phyloP scores from a whole-genome alignment of 1,139 yeast genomes.

The Meyerozyma carpophila region DNA sequence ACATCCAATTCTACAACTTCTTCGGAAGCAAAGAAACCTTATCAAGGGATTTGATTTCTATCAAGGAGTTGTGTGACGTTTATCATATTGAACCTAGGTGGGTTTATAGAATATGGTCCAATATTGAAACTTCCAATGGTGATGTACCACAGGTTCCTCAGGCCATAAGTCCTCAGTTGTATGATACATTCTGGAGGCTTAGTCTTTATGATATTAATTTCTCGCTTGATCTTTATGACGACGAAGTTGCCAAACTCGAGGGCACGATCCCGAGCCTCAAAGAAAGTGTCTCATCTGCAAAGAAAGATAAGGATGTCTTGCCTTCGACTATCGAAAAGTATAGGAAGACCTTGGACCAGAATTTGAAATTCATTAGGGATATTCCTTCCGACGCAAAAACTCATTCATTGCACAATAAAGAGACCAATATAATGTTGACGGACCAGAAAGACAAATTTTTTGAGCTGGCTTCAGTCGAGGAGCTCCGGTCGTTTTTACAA shows the following conservation, averaged over 20 bases:
- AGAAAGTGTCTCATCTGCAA: slow-evolving; percentile 24
- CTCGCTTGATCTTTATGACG: slow-evolving; percentile 46
- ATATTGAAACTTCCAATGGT: slow-evolving; percentile 32
- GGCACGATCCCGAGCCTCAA: slow-evolving; percentile 26
- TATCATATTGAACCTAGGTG: slow-evolving; percentile 58
- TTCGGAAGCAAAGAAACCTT: slow-evolving; percentile 39
- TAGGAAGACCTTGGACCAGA: slow-evolving; percentile 23
- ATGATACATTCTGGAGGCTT: slow-evolving; percentile 67
- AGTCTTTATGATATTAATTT: slow-evolving; percentile 70
- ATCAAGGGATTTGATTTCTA: slow-evolving; percentile 32
- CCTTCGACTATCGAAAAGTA: slow-evolving; percentile 20
- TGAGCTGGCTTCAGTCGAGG: slow-evolving; percentile 10
- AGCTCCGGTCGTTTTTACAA: slow-evolving; percentile 43
- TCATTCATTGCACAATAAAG: slow-evolving; percentile 23
- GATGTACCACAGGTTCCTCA: slow-evolving; percentile 16
- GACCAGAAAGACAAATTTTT: slow-evolving; percentile 7
- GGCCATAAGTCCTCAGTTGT: slow-evolving; percentile 31
- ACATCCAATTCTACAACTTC: slow-evolving; percentile 52
- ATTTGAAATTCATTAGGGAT: slow-evolving; percentile 18
- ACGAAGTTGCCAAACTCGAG: slow-evolving; percentile 37
- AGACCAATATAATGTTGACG: slow-evolving; percentile 9
- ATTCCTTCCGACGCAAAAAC: slow-evolving; percentile 22
- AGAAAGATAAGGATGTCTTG: slow-evolving; percentile 26
- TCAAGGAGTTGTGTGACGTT: slow-evolving; percentile 40
- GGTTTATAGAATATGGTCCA: slow-evolving; percentile 71